Base-by-base conservation (phyloP, 2,329 filamentous ascomycete genomes). In the Pseudogymnoascus verrucosus region DNA sequence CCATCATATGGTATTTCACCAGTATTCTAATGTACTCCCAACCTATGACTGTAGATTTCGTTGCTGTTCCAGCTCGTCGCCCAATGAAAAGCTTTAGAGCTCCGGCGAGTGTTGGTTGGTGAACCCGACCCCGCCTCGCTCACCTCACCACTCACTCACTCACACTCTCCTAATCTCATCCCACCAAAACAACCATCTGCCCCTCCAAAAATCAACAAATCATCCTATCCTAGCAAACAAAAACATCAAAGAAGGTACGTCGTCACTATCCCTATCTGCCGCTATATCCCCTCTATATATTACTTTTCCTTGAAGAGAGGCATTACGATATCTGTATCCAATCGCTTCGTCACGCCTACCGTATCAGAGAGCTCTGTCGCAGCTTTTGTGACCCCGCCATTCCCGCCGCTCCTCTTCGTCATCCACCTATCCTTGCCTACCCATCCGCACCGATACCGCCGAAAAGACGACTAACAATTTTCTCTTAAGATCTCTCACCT, bases 321-420 rank as follows among this genome's bases (percentile, higher is more conserved):
- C 12, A 51, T 51, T 51, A 51, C 44, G 44, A 26, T 51, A 51
- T 26, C 44, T 51, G 21, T 51, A 51, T 51, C 44, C 44, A 51
- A 28, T 47, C 44, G 44, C 21, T 28, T 26, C 23, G 26, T 51
- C 44, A 31, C 31, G 28, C 26, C 34, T 19, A n/a, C 65, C 70
- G 67, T 70, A 68, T 68, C 66, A 54, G 60, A 54, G 66, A 62
- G 54, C 36, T 59, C 42, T 65, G 31, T 64, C 28, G 26, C 36
- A 66, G 62, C 66, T 68, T 54, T 44, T 66, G 23, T 66, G 57
- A 44, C 63, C 59, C 42, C 65, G 31, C 57, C 61, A 37, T 47
- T 67, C 64, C 64, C 61, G 44, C 37, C 69, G 65, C 66, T 62
- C 64, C 44, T 36, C 37, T 57, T 47, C 21, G 12, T 51, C 42